phyloP scores from a whole-genome alignment of 1,139 yeast species.

The Scheffersomyces illinoinensis region DNA sequence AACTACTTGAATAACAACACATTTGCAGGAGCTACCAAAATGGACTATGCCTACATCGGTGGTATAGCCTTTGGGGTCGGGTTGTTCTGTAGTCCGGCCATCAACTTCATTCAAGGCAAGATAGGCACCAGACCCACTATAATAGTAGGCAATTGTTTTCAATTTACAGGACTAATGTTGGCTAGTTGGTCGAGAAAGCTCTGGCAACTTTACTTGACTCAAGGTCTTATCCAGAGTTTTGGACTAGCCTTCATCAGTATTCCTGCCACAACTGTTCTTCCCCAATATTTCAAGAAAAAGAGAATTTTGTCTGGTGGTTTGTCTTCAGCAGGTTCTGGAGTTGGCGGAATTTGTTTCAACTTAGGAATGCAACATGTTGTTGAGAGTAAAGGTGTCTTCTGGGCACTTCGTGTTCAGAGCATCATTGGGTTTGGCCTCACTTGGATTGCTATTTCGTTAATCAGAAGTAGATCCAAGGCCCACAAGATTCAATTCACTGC shows the following conservation, averaged over 20 bases:
- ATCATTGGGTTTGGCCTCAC: slow-evolving; percentile 28
- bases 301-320: slow-evolving; percentile 61
- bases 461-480: slow-evolving; percentile 23
- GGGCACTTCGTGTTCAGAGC: slow-evolving; percentile 43
- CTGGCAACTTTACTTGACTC: slow-evolving; percentile 55
- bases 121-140: slow-evolving; percentile 42
- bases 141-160: slow-evolving; percentile 46
- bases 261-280: slow-evolving; percentile 49
- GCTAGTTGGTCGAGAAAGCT: slow-evolving; percentile 53
- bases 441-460: slow-evolving; percentile 23
- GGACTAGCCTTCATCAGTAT: slow-evolving; percentile 49
- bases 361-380: slow-evolving; percentile 32
- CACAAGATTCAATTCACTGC: slow-evolving; percentile 22
- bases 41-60: slow-evolving; percentile 43
- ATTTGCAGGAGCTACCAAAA: slow-evolving; percentile 41
- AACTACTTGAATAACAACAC: slow-evolving; percentile 37
- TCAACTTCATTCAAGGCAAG: slow-evolving; percentile 38
- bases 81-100: slow-evolving; percentile 33
- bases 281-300: slow-evolving; percentile 58
- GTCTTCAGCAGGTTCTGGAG: slow-evolving; percentile 60
- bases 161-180: slow-evolving; percentile 51
- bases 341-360: slow-evolving; percentile 55
- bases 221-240: slow-evolving; percentile 51
- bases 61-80: slow-evolving; percentile 45
- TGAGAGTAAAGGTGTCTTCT: slow-evolving; percentile 25